Evolutionary conservation across 202 grass and related monocot species (phyloP), one percentile per base, ranked within the genome.

Genomic region (Eragrostis tef): DNA sequence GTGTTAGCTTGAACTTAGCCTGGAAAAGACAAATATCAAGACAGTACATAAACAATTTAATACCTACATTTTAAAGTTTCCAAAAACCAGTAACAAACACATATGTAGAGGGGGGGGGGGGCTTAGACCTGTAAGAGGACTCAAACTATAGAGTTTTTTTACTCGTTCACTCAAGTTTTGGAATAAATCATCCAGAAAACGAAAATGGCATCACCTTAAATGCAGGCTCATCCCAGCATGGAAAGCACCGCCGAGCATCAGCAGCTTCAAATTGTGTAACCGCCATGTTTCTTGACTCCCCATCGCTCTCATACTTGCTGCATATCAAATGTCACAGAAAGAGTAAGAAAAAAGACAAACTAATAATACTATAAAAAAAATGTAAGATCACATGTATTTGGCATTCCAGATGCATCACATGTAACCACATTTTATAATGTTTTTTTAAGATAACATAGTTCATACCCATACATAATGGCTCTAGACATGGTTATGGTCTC

Each of bases 161-260:
- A 1, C 8, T 53, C 48, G 11, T 39, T 17, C 43, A 63, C 7
- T 74, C 48, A 49, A 2, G 34, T 39, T 50, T 53, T 31, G 0
- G 71, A 68, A 20, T 84, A 48, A 27, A 88, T 70, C 0, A 62
- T 50, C 25, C 51, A 52, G 59, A 58, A 86, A 80, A 77, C 8
- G 74, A 74, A 50, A 81, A 52, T 7, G 24, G 50, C 36, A 73
- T 11, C 21, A 93, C 91, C 90, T 94, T 98, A 85, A 88, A 93
- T 44, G 90, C 82, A 58, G 95, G 92, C 61, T 98, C 95, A 84
- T 98, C 92, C 95, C 95, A 98, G 68, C 90, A 93, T 70, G 95
- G 95, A 84, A 98, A 98, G 77, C 95, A 98, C 9, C 90, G 77
- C 36, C 95, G 81, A 2, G 92, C 92, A 91, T 98, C 95, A 27